Evolutionary conservation across 2,329 filamentous ascomycete genomes (phyloP).

Genomic region (Epichloe uncinata): DNA sequence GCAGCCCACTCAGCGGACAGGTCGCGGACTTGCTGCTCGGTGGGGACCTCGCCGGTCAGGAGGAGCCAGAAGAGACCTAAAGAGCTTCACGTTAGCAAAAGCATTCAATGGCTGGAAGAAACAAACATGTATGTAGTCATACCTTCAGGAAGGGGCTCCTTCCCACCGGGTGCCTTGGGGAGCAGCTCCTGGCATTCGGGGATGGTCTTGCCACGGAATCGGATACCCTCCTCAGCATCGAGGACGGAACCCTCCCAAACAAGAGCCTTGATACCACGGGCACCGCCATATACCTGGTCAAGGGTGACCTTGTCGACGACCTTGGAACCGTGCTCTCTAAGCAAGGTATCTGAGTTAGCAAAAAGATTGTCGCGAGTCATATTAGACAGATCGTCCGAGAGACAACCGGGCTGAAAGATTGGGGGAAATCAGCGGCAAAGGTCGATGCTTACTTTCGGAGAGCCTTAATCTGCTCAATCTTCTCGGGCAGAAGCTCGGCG

Average conservation of each 20-base stretch:
- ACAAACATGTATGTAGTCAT: conserved; percentile 12
- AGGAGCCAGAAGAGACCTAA: conserved; percentile 98
- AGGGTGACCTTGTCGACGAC: conserved; percentile 96
- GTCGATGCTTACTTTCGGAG: conserved; percentile 65
- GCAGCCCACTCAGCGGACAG: conserved; percentile 98
- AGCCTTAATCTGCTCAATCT: conserved; percentile 99
- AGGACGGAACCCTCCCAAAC: conserved; percentile 99
- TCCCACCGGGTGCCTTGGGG: conserved; percentile 85
- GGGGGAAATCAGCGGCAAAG: neutral
- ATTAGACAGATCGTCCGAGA: neutral
- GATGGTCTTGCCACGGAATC: conserved; percentile 98
- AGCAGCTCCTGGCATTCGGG: conserved; percentile 97
- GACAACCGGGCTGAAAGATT: neutral
- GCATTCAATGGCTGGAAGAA: neutral
- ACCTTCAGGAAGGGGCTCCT: conserved; percentile 95
- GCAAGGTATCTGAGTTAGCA: conserved; percentile 8
- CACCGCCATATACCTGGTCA: conserved; percentile 98
- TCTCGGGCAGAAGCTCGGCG: conserved; percentile 85
- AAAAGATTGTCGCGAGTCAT: conserved; percentile 10
- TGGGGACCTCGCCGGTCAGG: conserved; percentile 92
- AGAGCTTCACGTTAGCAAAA: neutral
- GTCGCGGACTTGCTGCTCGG: conserved; percentile 95
- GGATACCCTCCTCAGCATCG: conserved; percentile 97
- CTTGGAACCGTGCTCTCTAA: conserved; percentile 85
- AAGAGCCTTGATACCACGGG: conserved; percentile 94